Evolutionary conservation across 805 yeast genomes (phyloP), one percentile per base, ranked within the genome.

Genomic region (Blastobotrys parvus): DNA sequence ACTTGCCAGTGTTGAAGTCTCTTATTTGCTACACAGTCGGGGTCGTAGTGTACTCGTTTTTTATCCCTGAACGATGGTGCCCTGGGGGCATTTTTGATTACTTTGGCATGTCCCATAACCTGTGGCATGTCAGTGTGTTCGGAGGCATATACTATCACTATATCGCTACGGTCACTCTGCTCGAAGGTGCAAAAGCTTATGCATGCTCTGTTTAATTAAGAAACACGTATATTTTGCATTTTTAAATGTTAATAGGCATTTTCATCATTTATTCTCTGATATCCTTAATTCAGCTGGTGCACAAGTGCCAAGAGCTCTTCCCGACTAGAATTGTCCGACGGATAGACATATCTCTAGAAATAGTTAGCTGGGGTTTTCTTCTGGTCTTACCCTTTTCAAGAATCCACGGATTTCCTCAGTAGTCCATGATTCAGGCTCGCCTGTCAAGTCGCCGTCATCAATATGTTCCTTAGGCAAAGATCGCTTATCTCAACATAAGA

Each of bases 111-210:
- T 85, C 95, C 30, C 98, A 90, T 62, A 89, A 88, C 56, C 68
- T 90, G 23, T 90, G 98, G 98, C 98, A 90, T 64, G 60, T 87
- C 10, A 86, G 83, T 58, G 98, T 92, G 23, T 74, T 92, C 15
- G 70, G 83, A 20, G 98, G 98, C 2, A 78, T 87, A n/a, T 62
- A 83, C 34, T 94, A 94, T 25, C 97, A 90, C 62, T 92, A 89
- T 62, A 69, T 70, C 44, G 90, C 94, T 11, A 68, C 87, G 31
- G 66, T 86, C 48, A 79, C 76, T 45, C 80, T 89, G 83, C 80
- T 80, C 50, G 69, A 68, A 39, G 68, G 66, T 4, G 68, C 68
- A 3, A 27, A 49, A 41, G 49, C 41, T 22, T 51, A 57, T 49
- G 45, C 51, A 32, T 53, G 55, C 43, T 17, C 35, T 32, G 35